Evolutionary conservation across 805 yeast species (phyloP).

Genomic region (Candida awuae): DNA sequence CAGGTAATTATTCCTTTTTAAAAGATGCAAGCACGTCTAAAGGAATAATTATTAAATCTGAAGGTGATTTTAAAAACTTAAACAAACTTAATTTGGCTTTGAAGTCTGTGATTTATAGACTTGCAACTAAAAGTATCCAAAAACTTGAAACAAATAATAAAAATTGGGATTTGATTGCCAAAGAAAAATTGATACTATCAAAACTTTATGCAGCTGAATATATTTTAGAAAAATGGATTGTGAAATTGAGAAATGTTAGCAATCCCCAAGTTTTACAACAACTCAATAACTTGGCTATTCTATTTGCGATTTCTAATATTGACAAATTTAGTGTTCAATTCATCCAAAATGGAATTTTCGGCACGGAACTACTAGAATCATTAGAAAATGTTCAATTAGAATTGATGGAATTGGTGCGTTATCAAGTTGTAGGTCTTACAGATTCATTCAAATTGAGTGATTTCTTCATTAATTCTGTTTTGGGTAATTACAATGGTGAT

Average conservation of each 20-base stretch:
- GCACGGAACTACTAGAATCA: conserved; percentile 39
- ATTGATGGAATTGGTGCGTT: conserved; percentile 46
- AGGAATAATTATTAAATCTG: conserved; percentile 27
- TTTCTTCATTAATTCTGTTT: conserved; percentile 70
- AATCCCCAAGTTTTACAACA: conserved; percentile 35
- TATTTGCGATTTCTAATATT: conserved; percentile 59
- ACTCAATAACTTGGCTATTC: conserved; percentile 46
- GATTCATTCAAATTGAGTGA: conserved; percentile 82
- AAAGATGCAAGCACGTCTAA: conserved; percentile 15
- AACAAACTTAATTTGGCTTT: conserved; percentile 31
- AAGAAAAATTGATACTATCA: conserved; percentile 39
- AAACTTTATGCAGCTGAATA: conserved; percentile 45
- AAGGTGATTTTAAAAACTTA: conserved; percentile 25
- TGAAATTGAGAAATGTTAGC: conserved; percentile 21
- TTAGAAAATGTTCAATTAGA: conserved; percentile 35
- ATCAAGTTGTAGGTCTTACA: conserved; percentile 67
- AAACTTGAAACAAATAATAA: conserved; percentile 29
- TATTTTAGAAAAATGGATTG: conserved; percentile 35
- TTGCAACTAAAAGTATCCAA: conserved; percentile 28
- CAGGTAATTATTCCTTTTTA: conserved; percentile 30
- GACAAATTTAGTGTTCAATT: conserved; percentile 68
- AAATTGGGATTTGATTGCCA: conserved; percentile 40
- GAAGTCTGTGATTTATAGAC: conserved; percentile 34
- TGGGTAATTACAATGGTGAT: conserved; percentile 77
- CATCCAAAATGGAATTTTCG: conserved; percentile 52